phyloP scores from a whole-genome alignment of 2,329 filamentous ascomycete species.

The Pseudocercospora fuligena region DNA sequence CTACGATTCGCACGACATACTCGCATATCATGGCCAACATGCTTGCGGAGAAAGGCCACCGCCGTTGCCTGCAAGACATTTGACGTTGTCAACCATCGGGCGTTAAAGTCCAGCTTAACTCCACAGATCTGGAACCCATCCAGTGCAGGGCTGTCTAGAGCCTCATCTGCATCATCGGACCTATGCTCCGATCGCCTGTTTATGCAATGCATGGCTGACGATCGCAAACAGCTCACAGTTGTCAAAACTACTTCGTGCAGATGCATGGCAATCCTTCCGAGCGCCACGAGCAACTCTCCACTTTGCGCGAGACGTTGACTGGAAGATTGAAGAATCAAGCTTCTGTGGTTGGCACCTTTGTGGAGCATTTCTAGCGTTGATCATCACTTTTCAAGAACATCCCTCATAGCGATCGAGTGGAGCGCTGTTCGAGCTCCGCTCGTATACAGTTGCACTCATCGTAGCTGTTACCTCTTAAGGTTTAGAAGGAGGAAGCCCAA shows the following conservation, averaged over 20 bases:
- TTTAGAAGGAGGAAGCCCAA: neutral
- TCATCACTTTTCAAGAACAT: neutral
- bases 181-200: neutral
- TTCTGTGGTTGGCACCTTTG: slow-evolving; percentile 1
- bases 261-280: neutral
- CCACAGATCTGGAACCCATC: neutral
- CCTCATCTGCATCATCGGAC: neutral
- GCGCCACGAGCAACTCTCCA: neutral
- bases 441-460: neutral
- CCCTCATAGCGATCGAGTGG: neutral
- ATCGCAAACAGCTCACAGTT: neutral
- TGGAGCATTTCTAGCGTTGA: neutral
- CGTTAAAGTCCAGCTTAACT: neutral
- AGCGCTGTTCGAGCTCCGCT: too few relatives aligned
- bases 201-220: neutral
- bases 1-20: neutral
- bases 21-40: neutral
- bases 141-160: neutral
- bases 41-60: neutral
- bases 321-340: neutral
- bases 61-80: neutral
- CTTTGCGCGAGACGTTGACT: neutral
- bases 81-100: neutral
- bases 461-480: neutral
- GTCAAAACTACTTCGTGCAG: slow-evolving; percentile 2